Base-by-base conservation (phyloP, 2,329 filamentous ascomycete species). In the Diaporthe destruens region DNA sequence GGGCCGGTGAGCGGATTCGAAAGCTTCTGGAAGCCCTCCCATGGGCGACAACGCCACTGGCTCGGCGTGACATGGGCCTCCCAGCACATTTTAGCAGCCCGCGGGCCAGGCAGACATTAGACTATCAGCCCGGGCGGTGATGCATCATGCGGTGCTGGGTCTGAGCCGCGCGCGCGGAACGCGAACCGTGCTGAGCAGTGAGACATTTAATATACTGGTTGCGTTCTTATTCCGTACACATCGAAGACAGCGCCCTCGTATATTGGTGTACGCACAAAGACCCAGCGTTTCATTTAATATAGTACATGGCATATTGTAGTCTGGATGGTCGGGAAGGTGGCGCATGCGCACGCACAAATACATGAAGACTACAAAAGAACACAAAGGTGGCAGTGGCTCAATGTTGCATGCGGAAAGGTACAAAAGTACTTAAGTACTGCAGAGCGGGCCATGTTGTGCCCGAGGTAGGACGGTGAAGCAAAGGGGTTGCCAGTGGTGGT, bases 21-120 rank as follows among this genome's bases (percentile, higher is more conserved):
- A 49, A 39, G 47, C 61, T 65, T 65, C 61, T 51, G 29, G 44
- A 66, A 66, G 32, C 61, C 25, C 61, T 29, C 47, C 61, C 14
- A 32, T 23, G 14, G 14, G 16, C 39, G 47, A 53, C 25, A 66
- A 39, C 47, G n/a, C 39, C 47, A 18, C 39, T 23, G 32, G 61
- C n/a, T 47, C 53, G 47, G 61, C 47, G 29, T 25, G 44, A 4
- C 9, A 51, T 51, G 47, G n/a, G 61, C 42, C 23, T 18, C 42
- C 8, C 34, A 49, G n/a, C 32, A 53, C n/a, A 49, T 47, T 25
- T 47, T 53, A 39, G 61, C 20, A 39, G 20, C 32, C 61, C 47
- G 61, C 61, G 61, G 61, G 47, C 7, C 47, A 49, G 34, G 12
- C n/a, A 53, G 61, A 51, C 36, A 39, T 39, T 25, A n/a, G n/a